These are phyloP conservation scores for Rhexocercosporidium sp. DNA, from an alignment of 2,329 filamentous ascomycete species.

Conservation along the genomic window DNA sequence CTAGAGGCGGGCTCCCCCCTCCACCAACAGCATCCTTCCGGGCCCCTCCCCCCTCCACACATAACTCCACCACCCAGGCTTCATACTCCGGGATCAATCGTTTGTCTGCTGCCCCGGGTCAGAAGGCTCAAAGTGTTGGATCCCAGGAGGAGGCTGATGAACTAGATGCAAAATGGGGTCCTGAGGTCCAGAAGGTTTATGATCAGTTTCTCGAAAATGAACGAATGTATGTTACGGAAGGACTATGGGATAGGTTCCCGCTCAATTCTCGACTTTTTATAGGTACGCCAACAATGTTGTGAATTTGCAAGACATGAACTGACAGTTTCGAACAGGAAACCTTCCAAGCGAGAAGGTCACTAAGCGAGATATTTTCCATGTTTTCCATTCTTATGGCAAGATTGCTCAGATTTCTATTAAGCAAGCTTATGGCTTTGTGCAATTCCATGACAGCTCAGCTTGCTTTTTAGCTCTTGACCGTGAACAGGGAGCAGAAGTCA, in stretches of 20 bases:
- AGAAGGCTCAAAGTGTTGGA: slow-evolving; percentile 27
- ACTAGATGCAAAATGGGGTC: slow-evolving; percentile 42
- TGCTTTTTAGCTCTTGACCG: slow-evolving; percentile 76
- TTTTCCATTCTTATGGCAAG: slow-evolving; percentile 84
- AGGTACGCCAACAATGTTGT: slow-evolving; percentile 56
- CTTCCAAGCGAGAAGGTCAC: slow-evolving; percentile 91
- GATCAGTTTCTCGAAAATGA: slow-evolving; percentile 77
- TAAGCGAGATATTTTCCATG: slow-evolving; percentile 90
- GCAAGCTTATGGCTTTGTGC: slow-evolving; percentile 95
- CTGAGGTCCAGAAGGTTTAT: slow-evolving; percentile 69
- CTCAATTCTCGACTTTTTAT: slow-evolving; percentile 80
- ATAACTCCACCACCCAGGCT: slow-evolving; percentile 33
- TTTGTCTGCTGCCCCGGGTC: slow-evolving; percentile 29
- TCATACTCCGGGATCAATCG: slow-evolving; percentile 32
- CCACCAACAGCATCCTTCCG: slow-evolving; percentile 42
- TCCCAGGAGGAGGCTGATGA: slow-evolving; percentile 39
- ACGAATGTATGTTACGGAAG: slow-evolving; percentile 75
- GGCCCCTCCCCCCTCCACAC: slow-evolving; percentile 28
- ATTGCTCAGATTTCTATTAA: slow-evolving; percentile 96
- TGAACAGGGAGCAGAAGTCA: slow-evolving; percentile 80
- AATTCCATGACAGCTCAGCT: slow-evolving; percentile 80
- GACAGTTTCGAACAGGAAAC: slow-evolving; percentile 66
- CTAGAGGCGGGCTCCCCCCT: slow-evolving; percentile 42
- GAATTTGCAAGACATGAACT: slow-evolving; percentile 30
- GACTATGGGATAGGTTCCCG: slow-evolving; percentile 82